These are phyloP conservation scores for Populus euphratica DNA, from an alignment of 345 rosid species.

Conservation along the genomic window DNA sequence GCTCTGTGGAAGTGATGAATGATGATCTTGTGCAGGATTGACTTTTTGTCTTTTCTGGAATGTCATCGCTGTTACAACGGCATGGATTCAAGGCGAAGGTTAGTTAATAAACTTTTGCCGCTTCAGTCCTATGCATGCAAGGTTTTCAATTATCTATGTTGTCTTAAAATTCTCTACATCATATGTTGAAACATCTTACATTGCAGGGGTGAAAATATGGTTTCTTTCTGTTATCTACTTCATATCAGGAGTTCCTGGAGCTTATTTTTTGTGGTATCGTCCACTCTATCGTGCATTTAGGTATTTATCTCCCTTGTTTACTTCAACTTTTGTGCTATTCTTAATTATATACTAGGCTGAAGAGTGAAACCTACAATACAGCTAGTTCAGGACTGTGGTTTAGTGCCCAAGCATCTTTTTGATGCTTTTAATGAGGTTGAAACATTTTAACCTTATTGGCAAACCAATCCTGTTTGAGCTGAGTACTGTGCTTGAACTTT, in stretches of 20 bases:
- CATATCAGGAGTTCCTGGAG: slow-evolving; percentile 81
- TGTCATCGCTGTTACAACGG: slow-evolving; percentile 66
- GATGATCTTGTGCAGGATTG: slow-evolving; percentile 58
- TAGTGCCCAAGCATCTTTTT: background rate
- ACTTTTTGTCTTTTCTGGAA: slow-evolving; percentile 81
- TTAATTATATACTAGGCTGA: background rate
- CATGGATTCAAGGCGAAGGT: slow-evolving; percentile 90
- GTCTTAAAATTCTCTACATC: background rate
- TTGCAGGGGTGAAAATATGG: slow-evolving; percentile 86
- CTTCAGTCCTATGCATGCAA: background rate
- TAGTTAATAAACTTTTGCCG: slow-evolving; percentile 14
- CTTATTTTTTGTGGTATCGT: slow-evolving; percentile 57
- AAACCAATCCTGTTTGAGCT: too few species aligned
- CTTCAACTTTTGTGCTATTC: background rate
- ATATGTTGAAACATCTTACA: background rate
- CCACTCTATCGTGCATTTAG: slow-evolving; percentile 94
- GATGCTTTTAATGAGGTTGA: too few species aligned
- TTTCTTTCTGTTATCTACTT: slow-evolving; percentile 90
- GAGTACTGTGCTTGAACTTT: background rate
- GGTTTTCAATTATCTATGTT: background rate
- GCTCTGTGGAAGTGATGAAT: background rate
- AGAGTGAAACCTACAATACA: background rate
- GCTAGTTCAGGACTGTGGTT: background rate
- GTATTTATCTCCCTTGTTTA: slow-evolving; percentile 27
- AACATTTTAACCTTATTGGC: too few species aligned